phyloP scores from a whole-genome alignment of 2,329 filamentous ascomycete species.

The Ophiostoma himal-ulmi region DNA sequence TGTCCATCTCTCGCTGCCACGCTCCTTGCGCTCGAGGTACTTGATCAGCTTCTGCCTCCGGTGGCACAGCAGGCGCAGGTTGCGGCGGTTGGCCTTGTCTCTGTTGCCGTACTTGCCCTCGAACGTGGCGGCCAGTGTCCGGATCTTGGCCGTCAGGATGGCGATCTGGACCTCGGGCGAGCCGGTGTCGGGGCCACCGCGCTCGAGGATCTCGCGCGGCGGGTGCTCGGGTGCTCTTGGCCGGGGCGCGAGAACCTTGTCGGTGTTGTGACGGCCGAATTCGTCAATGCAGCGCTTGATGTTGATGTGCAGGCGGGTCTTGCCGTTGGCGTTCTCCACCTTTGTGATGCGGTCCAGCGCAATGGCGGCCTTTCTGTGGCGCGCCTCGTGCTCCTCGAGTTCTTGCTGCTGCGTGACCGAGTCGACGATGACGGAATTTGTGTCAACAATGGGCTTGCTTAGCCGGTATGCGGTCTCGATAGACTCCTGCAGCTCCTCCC shows the following conservation, averaged over 20 bases:
- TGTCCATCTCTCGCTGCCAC: conserved; percentile 84
- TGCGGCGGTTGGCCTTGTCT: conserved; percentile 92
- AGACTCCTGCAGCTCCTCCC: conserved; percentile 60
- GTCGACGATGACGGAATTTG: conserved; percentile 37
- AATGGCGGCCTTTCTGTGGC: conserved; percentile 63
- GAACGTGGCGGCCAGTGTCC: conserved; percentile 67
- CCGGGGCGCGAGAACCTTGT: conserved; percentile 60
- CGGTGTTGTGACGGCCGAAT: conserved; percentile 89
- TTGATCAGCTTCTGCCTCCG: conserved; percentile 79
- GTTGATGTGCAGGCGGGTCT: conserved; percentile 75
- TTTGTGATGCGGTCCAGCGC: conserved; percentile 75
- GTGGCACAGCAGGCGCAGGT: conserved; percentile 78
- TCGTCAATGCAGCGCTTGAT: conserved; percentile 76
- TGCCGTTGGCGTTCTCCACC: conserved; percentile 68
- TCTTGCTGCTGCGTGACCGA: conserved; percentile 37
- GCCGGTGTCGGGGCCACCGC: conserved; percentile 87
- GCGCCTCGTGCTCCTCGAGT: conserved; percentile 42
- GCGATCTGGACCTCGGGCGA: conserved; percentile 97
- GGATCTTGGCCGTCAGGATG: conserved; percentile 90
- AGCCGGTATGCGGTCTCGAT: conserved; percentile 63
- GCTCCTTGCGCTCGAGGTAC: conserved; percentile 84
- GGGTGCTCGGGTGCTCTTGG: conserved; percentile 42
- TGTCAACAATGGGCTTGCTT: conserved; percentile 49
- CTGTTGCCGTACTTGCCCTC: conserved; percentile 63
- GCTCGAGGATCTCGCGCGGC: conserved; percentile 40